These are phyloP conservation scores for Cicer arietinum DNA, from an alignment of 306 rosid species.

Conservation along the genomic window DNA sequence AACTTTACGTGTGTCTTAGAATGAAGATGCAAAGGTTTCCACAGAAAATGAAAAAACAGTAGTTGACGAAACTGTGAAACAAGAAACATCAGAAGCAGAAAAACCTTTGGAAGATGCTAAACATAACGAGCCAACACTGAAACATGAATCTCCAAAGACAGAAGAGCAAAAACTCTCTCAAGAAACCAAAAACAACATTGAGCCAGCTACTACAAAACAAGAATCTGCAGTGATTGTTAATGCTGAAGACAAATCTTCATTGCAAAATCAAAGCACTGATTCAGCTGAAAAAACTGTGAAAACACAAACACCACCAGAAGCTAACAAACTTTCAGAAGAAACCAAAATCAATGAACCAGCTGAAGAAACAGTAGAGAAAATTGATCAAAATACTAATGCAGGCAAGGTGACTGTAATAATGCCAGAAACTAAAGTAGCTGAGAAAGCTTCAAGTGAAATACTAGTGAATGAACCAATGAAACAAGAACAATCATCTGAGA, in stretches of 20 bases:
- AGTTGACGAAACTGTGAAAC: slow-evolving; percentile 40
- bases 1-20: slow-evolving; percentile 33
- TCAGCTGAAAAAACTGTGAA: background rate
- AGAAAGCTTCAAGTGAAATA: slow-evolving; percentile 1
- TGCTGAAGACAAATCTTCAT: background rate
- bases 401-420: background rate
- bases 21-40: slow-evolving; percentile 39
- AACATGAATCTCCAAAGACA: slow-evolving; percentile 37
- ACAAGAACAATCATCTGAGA: background rate
- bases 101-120: slow-evolving; percentile 34
- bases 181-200: slow-evolving; percentile 29
- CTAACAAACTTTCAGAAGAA: slow-evolving; percentile 31
- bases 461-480: slow-evolving; percentile 3
- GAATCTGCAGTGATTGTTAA: background rate
- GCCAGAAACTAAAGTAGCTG: background rate
- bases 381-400: background rate
- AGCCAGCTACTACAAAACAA: slow-evolving; percentile 25
- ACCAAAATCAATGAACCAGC: slow-evolving; percentile 25
- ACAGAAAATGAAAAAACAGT: slow-evolving; percentile 37
- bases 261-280: background rate
- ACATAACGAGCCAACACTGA: slow-evolving; percentile 16
- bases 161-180: slow-evolving; percentile 19
- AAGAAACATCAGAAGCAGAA: slow-evolving; percentile 6
- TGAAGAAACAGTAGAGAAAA: background rate
- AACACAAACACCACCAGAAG: slow-evolving; percentile 2